Base-by-base conservation (phyloP, 2,329 filamentous ascomycete genomes). In the Penicillium olsonii region DNA sequence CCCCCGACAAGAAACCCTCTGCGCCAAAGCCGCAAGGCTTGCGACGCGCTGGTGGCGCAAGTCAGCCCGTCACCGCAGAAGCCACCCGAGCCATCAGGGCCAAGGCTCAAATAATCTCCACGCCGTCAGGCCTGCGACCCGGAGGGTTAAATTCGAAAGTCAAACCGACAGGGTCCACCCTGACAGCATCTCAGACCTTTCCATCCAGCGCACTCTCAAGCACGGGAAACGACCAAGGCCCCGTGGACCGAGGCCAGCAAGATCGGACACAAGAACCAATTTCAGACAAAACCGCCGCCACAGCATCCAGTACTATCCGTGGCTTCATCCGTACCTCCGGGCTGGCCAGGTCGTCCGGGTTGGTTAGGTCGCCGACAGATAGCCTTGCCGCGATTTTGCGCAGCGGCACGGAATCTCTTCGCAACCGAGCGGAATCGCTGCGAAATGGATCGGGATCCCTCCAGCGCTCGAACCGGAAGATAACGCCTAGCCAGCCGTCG, bases 301-400 rank as follows among this genome's bases (percentile, higher is more conserved):
- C 53, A 51, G 33, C 57, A 39, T 20, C 56, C 38, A 53, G 53
- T 39, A 54, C 57, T 55, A 69, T 68, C 51, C 66, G 63, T 70
- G 68, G 68, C 45, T 69, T 60, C 68, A 71, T 65, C 66, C 68
- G 57, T 67, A 70, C 61, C 46, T 57, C 63, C 54, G 66, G 60
- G 33, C 57, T 64, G 41, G 59, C 56, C 44, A 64, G 52, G 39
- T 56, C 64, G n/a, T 55, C 56, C 5, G 65, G 60, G 27, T 56
- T 64, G 19, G 58, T 55, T 5, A 66, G 56, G 41, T 61, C 65
- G 27, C 60, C 61, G 8, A 63, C 61, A 19, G 66, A 64, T 51
- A 60, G 54, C 31, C 50, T 60, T 19, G 54, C 55, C 22, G 46
- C 54, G 11, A 63, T 56, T n/a, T 38, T 56, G 19, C 54, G 53